phyloP scores from a whole-genome alignment of 2,329 filamentous ascomycete species.

The Drechslerella stenobrocha region DNA sequence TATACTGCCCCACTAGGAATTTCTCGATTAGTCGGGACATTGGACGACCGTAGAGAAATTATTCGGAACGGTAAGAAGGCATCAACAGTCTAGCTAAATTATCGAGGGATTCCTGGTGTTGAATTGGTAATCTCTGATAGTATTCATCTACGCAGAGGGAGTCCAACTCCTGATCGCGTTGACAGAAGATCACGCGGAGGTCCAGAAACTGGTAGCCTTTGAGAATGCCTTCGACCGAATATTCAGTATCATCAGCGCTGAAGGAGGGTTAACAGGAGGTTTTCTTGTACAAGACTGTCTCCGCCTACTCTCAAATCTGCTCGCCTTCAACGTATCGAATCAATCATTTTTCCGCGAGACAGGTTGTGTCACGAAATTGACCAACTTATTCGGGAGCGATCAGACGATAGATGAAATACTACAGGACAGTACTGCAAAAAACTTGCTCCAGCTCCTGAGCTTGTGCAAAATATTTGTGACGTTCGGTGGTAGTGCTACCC shows the following conservation, averaged over 20 bases:
- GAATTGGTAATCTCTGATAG: constrained; percentile 47
- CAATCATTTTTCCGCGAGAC: constrained; percentile 93
- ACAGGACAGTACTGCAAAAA: constrained; percentile 77
- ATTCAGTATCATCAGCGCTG: constrained; percentile 77
- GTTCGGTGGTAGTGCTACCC: constrained; percentile 75
- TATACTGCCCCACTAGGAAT: constrained; percentile 86
- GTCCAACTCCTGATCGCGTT: constrained; percentile 84
- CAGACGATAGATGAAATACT: constrained; percentile 8
- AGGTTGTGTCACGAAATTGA: constrained; percentile 74
- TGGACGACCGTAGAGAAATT: constrained; percentile 84
- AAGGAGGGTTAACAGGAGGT: constrained; percentile 83
- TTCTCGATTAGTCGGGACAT: constrained; percentile 76
- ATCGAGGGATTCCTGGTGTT: constrained; percentile 21
- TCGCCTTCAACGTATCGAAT: constrained; percentile 85
- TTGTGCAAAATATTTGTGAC: constrained; percentile 84
- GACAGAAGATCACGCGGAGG: constrained; percentile 80
- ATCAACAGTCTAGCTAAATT: not conserved
- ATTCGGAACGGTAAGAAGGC: constrained; percentile 69
- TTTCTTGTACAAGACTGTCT: constrained; percentile 90
- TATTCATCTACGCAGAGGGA: constrained; percentile 62
- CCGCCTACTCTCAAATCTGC: constrained; percentile 83
- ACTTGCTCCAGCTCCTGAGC: constrained; percentile 84
- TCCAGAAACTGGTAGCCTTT: constrained; percentile 94
- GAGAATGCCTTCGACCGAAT: constrained; percentile 88
- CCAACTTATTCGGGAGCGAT: constrained; percentile 65